Evolutionary conservation across 1,284 basidiomycete genomes (phyloP).

Genomic region (Neolentinus lepideus): DNA sequence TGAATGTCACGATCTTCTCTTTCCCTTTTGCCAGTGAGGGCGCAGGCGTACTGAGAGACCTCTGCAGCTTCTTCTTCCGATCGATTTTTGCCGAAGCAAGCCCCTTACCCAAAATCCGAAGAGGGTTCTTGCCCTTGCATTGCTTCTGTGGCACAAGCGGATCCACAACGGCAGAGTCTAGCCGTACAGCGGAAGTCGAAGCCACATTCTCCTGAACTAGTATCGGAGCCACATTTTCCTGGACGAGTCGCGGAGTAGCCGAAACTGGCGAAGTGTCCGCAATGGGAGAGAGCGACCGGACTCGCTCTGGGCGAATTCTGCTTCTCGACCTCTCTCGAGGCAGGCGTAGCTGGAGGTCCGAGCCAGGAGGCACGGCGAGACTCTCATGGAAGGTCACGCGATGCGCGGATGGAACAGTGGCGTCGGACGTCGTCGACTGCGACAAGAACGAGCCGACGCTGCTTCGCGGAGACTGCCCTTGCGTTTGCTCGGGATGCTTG

Average conservation of each 20-base stretch:
- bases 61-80: neutral
- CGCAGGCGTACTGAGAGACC: neutral
- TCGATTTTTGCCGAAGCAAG: neutral
- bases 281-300: neutral
- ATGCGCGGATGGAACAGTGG: neutral
- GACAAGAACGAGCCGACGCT: neutral
- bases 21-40: neutral
- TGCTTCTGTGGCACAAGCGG: neutral
- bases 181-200: neutral
- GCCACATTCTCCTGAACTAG: neutral
- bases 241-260: too few species aligned
- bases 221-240: neutral
- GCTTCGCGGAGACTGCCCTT: neutral
- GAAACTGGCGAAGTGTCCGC: neutral
- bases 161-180: neutral
- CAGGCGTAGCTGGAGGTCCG: neutral
- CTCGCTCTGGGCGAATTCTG: neutral
- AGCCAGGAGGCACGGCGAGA: neutral
- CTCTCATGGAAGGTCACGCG: neutral
- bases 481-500: neutral
- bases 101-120: neutral
- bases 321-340: neutral
- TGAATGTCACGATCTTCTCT: neutral
- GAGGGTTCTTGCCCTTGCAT: neutral
- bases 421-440: neutral